phyloP scores from a whole-genome alignment of 2,329 filamentous ascomycete species.

The Rutstroemia sydowiana region DNA sequence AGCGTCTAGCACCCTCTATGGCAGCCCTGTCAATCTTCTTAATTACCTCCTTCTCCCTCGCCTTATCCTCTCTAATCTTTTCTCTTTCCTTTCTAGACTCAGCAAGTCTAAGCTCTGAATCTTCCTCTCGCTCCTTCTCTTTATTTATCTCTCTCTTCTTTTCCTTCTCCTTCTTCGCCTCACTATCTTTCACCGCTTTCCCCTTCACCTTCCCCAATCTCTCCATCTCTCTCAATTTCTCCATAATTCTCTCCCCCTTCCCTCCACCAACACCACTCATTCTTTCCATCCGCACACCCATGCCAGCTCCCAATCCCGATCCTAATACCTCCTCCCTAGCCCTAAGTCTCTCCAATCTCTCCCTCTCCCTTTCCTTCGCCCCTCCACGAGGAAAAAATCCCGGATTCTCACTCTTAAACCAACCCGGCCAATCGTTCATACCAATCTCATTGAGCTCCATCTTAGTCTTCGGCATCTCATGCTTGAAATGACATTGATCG shows the following conservation, averaged over 20 bases:
- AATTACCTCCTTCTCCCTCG: neutral
- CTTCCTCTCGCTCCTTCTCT: neutral
- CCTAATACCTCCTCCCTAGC: no score
- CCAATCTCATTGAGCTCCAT: slow-evolving; percentile 37
- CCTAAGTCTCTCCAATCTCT: neutral
- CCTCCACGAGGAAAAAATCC: slow-evolving; percentile 12
- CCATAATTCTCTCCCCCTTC: no score
- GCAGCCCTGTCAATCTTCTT: slow-evolving; percentile 16
- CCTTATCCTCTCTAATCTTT: slow-evolving; percentile 1
- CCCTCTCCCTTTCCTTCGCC: neutral
- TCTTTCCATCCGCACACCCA: no score
- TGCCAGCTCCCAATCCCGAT: no score
- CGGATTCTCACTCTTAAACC: slow-evolving; percentile 32
- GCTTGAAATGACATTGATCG: slow-evolving; percentile 36
- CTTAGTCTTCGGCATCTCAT: slow-evolving; percentile 40
- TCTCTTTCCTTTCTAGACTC: slow-evolving; percentile 8
- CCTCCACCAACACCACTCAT: no score
- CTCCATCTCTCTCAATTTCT: no score
- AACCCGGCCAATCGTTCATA: slow-evolving; percentile 36
- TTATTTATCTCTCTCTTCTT: slow-evolving; percentile 5
- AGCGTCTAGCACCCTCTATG: slow-evolving; percentile 17
- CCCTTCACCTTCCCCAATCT: no score
- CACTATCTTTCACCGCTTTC: no score
- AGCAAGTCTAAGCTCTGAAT: neutral
- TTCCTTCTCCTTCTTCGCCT: neutral